Evolutionary conservation across 306 rosid species (phyloP).

Genomic region (Corylus avellana): DNA sequence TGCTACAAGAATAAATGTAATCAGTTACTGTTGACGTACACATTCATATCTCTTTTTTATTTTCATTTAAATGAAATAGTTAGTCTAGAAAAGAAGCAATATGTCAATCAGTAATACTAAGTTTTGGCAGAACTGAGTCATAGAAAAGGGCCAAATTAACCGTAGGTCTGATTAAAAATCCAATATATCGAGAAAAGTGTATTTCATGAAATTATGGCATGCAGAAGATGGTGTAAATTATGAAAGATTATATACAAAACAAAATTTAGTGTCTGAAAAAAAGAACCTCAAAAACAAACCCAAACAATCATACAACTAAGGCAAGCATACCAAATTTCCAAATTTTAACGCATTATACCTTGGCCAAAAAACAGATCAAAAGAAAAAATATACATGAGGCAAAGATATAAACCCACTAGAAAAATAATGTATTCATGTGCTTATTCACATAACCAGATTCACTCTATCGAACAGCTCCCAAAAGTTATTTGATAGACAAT

Average conservation of each 20-base stretch:
- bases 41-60: not conserved
- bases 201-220: slow-evolving; percentile 1
- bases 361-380: too few species aligned
- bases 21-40: slow-evolving; percentile 33
- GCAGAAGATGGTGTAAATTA: not conserved
- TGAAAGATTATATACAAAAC: not conserved
- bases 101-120: not conserved
- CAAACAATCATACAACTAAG: not conserved
- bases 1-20: slow-evolving; percentile 75
- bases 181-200: not conserved
- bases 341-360: not conserved
- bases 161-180: not conserved
- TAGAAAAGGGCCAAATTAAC: not conserved
- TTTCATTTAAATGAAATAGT: not conserved
- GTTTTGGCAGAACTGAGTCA: not conserved
- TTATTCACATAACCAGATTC: too few species aligned
- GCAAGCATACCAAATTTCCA: not conserved
- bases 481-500: too few species aligned
- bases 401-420: too few species aligned
- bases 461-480: too few species aligned
- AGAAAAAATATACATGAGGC: too few species aligned
- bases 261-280: not conserved
- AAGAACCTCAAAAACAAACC: too few species aligned
- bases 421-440: too few species aligned
- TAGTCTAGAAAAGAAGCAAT: not conserved